Evolutionary conservation across 805 yeast species (phyloP).

Genomic region (Yarrowia sp.): DNA sequence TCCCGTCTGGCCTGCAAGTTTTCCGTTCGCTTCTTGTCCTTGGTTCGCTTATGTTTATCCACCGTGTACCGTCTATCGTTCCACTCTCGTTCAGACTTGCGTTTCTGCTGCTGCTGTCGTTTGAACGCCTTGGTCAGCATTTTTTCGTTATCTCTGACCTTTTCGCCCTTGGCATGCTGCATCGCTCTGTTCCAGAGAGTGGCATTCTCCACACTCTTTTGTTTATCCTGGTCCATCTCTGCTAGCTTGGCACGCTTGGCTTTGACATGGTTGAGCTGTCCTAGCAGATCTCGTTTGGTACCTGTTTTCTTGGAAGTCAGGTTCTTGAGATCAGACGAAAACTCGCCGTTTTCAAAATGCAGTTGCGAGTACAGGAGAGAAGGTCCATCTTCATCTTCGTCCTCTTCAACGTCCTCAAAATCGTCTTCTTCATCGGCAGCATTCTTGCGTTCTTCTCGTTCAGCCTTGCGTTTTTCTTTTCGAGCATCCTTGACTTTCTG

Average conservation of each 20-base stretch:
- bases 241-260: constrained; percentile 64
- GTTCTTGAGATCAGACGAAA: constrained; percentile 66
- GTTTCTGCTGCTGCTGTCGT: constrained; percentile 76
- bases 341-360: constrained; percentile 71
- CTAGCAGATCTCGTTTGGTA: constrained; percentile 82
- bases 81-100: constrained; percentile 90
- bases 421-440: constrained; percentile 40
- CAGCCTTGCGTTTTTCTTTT: constrained; percentile 42
- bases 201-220: constrained; percentile 59
- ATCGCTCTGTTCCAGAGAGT: constrained; percentile 82
- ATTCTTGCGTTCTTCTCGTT: constrained; percentile 32
- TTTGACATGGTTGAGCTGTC: constrained; percentile 75
- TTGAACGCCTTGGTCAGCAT: constrained; percentile 81
- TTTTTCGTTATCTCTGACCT: constrained; percentile 85
- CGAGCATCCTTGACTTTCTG: constrained; percentile 47
- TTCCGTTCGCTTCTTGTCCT: constrained; percentile 86
- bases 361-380: constrained; percentile 8
- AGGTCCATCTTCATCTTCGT: constrained; percentile 37
- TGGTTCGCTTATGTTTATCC: constrained; percentile 66
- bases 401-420: constrained; percentile 38
- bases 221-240: constrained; percentile 60
- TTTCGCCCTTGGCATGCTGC: constrained; percentile 82
- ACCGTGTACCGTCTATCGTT: constrained; percentile 80
- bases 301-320: constrained; percentile 53
- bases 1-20: constrained; percentile 82